Conservation (phyloP, 2,329 filamentous ascomycete species). For the Aspergillus transmontanensis region DNA sequence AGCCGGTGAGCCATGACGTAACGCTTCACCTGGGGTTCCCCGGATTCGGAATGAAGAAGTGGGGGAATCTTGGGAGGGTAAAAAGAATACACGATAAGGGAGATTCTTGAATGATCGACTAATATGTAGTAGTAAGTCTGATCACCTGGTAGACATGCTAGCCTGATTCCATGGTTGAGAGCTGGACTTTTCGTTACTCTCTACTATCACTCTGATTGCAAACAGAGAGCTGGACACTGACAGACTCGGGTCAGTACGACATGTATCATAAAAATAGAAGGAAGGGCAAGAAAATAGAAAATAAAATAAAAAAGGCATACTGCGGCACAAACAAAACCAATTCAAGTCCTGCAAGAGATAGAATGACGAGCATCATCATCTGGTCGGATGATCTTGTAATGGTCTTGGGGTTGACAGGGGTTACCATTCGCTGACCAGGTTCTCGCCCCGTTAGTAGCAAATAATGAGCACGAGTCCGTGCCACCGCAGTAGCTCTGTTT, state of each 20-base stretch:
- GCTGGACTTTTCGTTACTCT: background rate
- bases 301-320: background rate
- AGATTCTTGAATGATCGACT: background rate
- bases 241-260: background rate
- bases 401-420: slow-evolving; percentile 10
- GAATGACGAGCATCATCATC: slow-evolving; percentile 10
- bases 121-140: background rate
- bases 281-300: background rate
- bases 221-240: background rate
- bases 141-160: background rate
- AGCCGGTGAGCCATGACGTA: slow-evolving; percentile 12
- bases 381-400: slow-evolving; percentile 15
- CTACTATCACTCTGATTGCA: background rate
- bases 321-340: background rate
- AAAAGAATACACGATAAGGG: background rate
- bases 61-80: background rate
- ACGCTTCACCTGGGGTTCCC: slow-evolving; percentile 15
- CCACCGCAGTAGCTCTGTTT: slow-evolving; percentile 8
- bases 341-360: background rate
- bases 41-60: slow-evolving; percentile 9
- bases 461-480: slow-evolving; percentile 12
- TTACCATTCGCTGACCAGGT: slow-evolving; percentile 12
- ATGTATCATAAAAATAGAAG: background rate
- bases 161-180: background rate
- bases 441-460: slow-evolving; percentile 5